Percentiles rank a stretch among this genome's conserved stretches.
phyloP scores from a whole-genome alignment of 331 rosid genomes.

The Arachis monticola region DNA sequence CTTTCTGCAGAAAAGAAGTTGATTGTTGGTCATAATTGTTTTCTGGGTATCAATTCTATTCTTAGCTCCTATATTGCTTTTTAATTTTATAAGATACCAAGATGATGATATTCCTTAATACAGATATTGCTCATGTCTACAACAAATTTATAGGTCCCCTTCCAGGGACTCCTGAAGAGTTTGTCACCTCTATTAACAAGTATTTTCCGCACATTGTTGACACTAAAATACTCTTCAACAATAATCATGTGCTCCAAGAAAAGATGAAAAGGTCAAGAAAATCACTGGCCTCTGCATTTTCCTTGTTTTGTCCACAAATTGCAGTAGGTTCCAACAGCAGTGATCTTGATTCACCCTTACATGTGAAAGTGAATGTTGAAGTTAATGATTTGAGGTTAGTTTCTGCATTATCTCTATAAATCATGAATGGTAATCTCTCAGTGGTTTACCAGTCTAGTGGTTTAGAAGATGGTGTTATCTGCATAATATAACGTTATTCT shows the following conservation, averaged over 20 bases:
- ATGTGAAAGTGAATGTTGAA: constrained; percentile 77
- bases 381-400: constrained; percentile 81
- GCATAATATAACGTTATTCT: not conserved
- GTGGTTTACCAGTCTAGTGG: constrained; percentile 18
- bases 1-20: constrained; percentile 80
- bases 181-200: constrained; percentile 74
- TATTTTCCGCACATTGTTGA: constrained; percentile 75
- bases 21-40: constrained; percentile 90
- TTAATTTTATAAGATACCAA: constrained; percentile 40
- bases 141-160: constrained; percentile 86
- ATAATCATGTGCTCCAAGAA: constrained; percentile 56
- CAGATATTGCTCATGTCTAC: constrained; percentile 87
- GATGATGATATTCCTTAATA: constrained; percentile 41
- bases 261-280: constrained; percentile 75
- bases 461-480: constrained; percentile 22
- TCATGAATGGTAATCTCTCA: constrained; percentile 7
- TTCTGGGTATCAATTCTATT: constrained; percentile 66
- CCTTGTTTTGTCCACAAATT: constrained; percentile 75
- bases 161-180: constrained; percentile 76
- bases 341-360: constrained; percentile 39
- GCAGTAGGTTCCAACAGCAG: constrained; percentile 56
- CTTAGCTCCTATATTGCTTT: constrained; percentile 29
- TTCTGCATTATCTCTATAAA: constrained; percentile 24
- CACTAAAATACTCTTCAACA: constrained; percentile 80
- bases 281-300: constrained; percentile 76